Base-by-base conservation (phyloP, 2,329 filamentous ascomycete genomes). In the Tolypocladium endophyticum region DNA sequence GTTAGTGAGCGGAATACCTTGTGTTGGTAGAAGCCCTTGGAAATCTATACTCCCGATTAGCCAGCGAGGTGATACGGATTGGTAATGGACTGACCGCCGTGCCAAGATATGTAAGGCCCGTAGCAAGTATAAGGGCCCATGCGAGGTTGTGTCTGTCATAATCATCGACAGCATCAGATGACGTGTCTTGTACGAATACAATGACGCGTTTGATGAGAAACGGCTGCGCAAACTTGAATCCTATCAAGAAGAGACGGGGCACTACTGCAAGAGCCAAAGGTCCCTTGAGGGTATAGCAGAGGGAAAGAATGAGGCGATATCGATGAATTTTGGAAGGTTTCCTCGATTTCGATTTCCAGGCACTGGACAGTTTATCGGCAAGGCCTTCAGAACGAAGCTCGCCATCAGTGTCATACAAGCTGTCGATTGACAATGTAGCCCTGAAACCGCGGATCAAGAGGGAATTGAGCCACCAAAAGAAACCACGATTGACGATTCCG, bases 1-100 rank as follows among this genome's bases (percentile, higher is more conserved):
- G 66, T 67, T 23, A 68, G 61, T 14, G 64, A 65, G 0, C 75
- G 72, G 33, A 59, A 63, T 0, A 67, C 64, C 28, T 69, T 58
- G n/a, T 69, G 65, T 55, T 67, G 65, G 39, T 63, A 67, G 41
- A 66, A 67, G 5, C 64, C 61, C 6, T 45, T 61, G 4, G 61
- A 36, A 2, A 65, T 16, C 65, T 67, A 41, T 16, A 1, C 33
- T 11, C 2, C 11, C 7, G 8, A 35, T 35, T 35, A 35, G 36
- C 16, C 38, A n/a, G 38, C 7, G 12, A 20, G 18, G 12, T 25
- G 36, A 64, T 11, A 35, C 2, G 6, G 11, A 35, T 35, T 35
- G 33, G 33, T 5, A 5, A 8, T 9, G 33, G 33, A 35, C 33
- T 9, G 33, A 35, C 66, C 20, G 64, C 63, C 4, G 54, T 55